phyloP scores from a whole-genome alignment of 176 grass and related monocot genomes.

The Oropetium thomaeum region DNA sequence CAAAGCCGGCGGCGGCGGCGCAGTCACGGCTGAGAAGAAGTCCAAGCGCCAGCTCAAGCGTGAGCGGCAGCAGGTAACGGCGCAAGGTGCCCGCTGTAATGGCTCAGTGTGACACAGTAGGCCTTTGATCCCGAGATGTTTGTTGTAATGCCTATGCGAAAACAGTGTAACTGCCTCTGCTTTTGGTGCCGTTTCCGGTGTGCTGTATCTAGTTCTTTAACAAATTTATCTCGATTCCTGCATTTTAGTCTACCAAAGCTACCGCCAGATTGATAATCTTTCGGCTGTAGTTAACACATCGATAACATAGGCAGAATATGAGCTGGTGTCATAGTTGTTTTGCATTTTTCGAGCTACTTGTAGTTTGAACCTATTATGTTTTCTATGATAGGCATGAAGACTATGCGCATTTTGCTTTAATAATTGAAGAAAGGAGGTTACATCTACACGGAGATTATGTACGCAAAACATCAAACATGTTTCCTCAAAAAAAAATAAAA shows the following conservation, averaged over 20 bases:
- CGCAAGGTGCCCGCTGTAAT: not conserved
- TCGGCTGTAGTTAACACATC: not conserved
- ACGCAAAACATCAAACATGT: not conserved
- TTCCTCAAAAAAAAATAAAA: too few species aligned
- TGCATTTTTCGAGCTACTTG: not conserved
- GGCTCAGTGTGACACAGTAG: not conserved
- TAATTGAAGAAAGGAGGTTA: not conserved
- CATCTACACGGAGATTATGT: not conserved
- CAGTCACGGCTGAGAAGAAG: slow-evolving; percentile 69
- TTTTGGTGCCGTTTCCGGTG: not conserved
- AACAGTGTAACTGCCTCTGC: not conserved
- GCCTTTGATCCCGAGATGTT: slow-evolving; percentile 21
- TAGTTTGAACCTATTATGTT: not conserved
- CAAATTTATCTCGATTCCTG: not conserved
- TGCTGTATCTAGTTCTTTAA: not conserved
- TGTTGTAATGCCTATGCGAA: slow-evolving; percentile 17
- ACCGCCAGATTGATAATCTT: not conserved
- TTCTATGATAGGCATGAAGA: not conserved
- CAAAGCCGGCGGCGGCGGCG: slow-evolving; percentile 14
- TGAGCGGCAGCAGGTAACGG: slow-evolving; percentile 70
- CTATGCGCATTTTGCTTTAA: not conserved
- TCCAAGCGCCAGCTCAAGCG: slow-evolving; percentile 80
- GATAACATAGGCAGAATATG: not conserved
- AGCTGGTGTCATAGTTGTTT: not conserved
- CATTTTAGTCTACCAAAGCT: not conserved